Base-by-base conservation (phyloP, 2,329 filamentous ascomycete species). In the Didymellaceae sp. region DNA sequence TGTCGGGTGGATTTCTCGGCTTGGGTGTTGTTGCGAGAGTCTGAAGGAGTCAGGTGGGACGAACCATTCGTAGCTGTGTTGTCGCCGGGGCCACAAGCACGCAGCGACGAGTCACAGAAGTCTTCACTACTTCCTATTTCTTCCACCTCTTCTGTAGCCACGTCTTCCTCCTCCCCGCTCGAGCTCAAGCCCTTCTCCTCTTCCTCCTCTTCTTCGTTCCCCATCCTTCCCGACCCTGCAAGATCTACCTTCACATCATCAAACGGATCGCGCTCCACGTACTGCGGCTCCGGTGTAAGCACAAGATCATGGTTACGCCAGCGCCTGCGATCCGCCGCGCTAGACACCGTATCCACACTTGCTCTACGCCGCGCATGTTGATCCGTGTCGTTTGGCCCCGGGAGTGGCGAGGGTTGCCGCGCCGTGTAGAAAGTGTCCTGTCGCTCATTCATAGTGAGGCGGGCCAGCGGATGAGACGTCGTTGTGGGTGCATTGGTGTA, bases 231-330 rank as follows among this genome's bases (percentile, higher is more conserved):
- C 24, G 11, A 25, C 24, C 11, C 24, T 11, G 24, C 3, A 11
- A 25, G 7, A 11, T 11, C 26, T n/a, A n/a, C n/a, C n/a, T n/a
- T n/a, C 9, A 45, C n/a, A 5, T 58, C 45, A 8, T 65, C 63
- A 34, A 67, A 66, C 2, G 65, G 65, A 38, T 67, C 54, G 4
- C 25, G 16, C n/a, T 46, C 40, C 5, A 31, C 30, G 4, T 11
- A 5, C 39, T 62, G 62, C 2, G 47, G 45, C 22, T 57, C 44
- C 4, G 63, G 63, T 13, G 63, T 59, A n/a, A 49, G 41, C 11
- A 63, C 28, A 30, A 42, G 54, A n/a, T 45, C 45, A 26, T 66
- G 58, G 30, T 66, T 64, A 5, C 65, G 63, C 65, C 65, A 67
- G 46, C 38, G 38, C 9, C 65, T 31, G 16, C 65, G 53, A 21